Percentiles rank a stretch among this genome's conserved stretches.
Evolutionary conservation across 148 eudicot species (phyloP).

Genomic region (Polygonum aviculare): DNA sequence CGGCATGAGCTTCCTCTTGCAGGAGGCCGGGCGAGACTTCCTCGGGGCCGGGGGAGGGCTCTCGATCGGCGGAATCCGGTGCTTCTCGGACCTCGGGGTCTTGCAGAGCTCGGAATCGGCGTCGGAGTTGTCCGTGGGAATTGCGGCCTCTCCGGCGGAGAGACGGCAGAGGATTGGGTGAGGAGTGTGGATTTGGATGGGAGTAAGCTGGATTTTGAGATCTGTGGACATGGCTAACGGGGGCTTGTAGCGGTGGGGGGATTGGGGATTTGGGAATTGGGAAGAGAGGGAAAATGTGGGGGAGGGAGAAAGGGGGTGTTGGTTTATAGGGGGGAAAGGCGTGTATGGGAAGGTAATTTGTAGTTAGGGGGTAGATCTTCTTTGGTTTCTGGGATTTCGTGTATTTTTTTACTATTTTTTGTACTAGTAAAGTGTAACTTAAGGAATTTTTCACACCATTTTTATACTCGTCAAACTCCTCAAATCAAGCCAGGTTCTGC

Average conservation of each 20-base stretch:
- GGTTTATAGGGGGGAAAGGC: neutral
- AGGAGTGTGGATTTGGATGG: neutral
- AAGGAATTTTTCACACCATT: neutral
- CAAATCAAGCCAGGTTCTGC: neutral
- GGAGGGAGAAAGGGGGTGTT: constrained; percentile 7
- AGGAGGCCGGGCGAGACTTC: neutral
- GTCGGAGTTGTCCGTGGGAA: neutral
- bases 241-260: neutral
- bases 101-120: neutral
- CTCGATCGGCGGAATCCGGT: constrained; percentile 5
- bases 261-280: neutral
- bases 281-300: neutral
- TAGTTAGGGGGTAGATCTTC: constrained; percentile 4
- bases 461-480: neutral
- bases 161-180: neutral
- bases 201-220: neutral
- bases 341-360: constrained; percentile 4
- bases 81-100: constrained; percentile 7
- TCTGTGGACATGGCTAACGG: neutral
- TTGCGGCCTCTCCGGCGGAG: neutral
- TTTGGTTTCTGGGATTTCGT: neutral
- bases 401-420: neutral
- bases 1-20: constrained; percentile 11
- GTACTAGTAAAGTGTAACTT: neutral
- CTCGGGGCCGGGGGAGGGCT: constrained; percentile 15